Evolutionary conservation across 2,329 filamentous ascomycete genomes (phyloP), one percentile per base, ranked within the genome.

Genomic region (Elsinoe necatrix): DNA sequence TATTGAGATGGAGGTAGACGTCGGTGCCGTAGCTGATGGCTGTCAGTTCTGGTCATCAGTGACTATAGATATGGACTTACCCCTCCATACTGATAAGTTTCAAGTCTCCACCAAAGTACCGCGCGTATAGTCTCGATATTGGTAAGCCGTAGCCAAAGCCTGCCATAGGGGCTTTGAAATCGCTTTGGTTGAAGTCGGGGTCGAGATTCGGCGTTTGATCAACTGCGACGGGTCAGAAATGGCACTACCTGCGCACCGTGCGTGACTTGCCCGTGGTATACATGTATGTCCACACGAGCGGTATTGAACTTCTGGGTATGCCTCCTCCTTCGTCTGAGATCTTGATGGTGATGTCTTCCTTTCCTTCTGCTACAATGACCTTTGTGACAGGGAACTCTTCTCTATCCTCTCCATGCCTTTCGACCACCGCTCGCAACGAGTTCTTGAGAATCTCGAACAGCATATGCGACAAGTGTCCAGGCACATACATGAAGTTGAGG

Each of bases 231-330:
- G 12, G 34, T 37, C 12, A 37, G 14, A 6, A 12, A 37, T 37
- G 34, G 3, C 34, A 37, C 14, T 12, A 37, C 14, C 14, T 37
- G 5, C 5, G 5, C 27, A 9, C 27, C 34, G 34, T n/a, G n/a
- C 9, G 14, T 6, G 9, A 6, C 34, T 37, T 37, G 12, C 34
- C 34, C 14, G 34, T 98, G 34, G 93, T 98, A 72, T 98, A 98
- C 93, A 97, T 98, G 72, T 98, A 98, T 11, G 93, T 98, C 93
- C 93, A 98, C n/a, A 97, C 93, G 12, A 98, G 80, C 4, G 93
- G 93, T 61, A 98, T 97, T 54, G 89, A 83, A 65, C 87, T 95
- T 66, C 93, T 79, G 0, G 93, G 90, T 55, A 98, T 97, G 60
- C 93, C 93, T 61, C 93, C 93, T 58, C 93, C 93, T 73, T 98